A percentile compares a stretch with the other conserved stretches of the same genome.
phyloP scores from a whole-genome alignment of 1,139 yeast species.

The Suzukiozyma palmioleophila region DNA sequence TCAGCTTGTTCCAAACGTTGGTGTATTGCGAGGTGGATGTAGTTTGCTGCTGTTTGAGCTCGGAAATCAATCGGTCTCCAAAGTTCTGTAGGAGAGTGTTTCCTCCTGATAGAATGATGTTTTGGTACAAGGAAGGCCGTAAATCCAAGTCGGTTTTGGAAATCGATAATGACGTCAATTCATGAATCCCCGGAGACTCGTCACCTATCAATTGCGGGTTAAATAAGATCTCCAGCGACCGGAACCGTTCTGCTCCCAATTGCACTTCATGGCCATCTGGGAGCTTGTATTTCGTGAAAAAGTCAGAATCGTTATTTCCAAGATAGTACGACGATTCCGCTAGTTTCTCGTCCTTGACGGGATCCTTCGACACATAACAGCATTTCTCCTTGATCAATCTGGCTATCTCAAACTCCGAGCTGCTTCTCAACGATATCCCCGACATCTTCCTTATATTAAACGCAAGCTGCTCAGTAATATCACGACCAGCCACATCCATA shows the following conservation, averaged over 20 bases:
- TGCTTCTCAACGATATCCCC: constrained; percentile 59
- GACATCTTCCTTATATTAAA: constrained; percentile 57
- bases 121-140: constrained; percentile 62
- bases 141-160: constrained; percentile 74
- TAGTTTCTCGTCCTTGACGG: constrained; percentile 60
- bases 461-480: constrained; percentile 73
- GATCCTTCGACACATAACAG: constrained; percentile 69
- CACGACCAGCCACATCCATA: constrained; percentile 83
- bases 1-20: constrained; percentile 12
- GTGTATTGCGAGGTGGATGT: constrained; percentile 4
- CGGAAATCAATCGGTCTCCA: constrained; percentile 76
- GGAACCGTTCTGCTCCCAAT: constrained; percentile 64
- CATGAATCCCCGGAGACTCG: constrained; percentile 68
- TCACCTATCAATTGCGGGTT: constrained; percentile 76
- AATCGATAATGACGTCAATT: constrained; percentile 62
- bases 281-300: constrained; percentile 47
- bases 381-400: constrained; percentile 71
- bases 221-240: constrained; percentile 74
- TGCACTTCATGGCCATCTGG: constrained; percentile 78
- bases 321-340: constrained; percentile 31
- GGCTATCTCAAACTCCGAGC: constrained; percentile 81
- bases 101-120: constrained; percentile 82
- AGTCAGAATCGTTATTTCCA: constrained; percentile 15
- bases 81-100: constrained; percentile 71
- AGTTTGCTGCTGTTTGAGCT: constrained; percentile 42